Evolutionary conservation across 225 moss, liverwort and hornwort genomes (phyloP).

Genomic region (Polytrichum formosum): DNA sequence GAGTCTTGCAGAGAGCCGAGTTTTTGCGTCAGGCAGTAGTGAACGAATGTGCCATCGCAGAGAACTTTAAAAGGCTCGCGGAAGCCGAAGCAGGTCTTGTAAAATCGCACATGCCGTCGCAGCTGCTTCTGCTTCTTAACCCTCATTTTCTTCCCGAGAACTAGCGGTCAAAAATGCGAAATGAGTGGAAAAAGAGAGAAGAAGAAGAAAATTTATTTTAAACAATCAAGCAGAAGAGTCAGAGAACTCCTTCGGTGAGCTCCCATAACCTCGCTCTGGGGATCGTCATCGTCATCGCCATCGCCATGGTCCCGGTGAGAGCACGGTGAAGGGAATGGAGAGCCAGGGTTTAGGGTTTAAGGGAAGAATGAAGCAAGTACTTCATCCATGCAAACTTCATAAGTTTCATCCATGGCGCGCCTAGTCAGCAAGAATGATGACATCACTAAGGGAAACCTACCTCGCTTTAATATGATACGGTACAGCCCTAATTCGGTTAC

Average conservation of each 20-base stretch:
- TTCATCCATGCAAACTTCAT: no score
- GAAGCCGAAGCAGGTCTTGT: constrained; percentile 88
- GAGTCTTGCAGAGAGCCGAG: constrained; percentile 66
- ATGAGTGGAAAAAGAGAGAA: no score
- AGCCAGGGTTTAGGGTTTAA: constrained; percentile 3
- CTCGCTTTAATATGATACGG: no score
- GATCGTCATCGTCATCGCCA: no score
- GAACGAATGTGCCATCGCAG: constrained; percentile 94
- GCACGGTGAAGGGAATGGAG: neutral
- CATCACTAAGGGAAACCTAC: no score
- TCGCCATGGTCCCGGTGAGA: neutral
- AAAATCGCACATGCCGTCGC: constrained; percentile 77
- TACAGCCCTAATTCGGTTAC: no score
- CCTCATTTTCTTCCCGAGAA: constrained; percentile 48
- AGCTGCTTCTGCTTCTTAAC: constrained; percentile 93
- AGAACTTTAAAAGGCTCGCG: constrained; percentile 92
- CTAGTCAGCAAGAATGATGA: no score
- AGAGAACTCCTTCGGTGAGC: neutral
- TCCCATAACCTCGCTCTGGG: neutral
- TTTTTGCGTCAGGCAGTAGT: constrained; percentile 52
- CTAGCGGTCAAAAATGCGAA: neutral
- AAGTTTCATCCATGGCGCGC: no score
- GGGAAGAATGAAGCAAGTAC: neutral
- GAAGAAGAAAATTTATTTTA: no score
- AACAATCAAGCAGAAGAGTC: neutral